Evolutionary conservation across 2,329 filamentous ascomycete genomes (phyloP), one percentile per base, ranked within the genome.

Genomic region (Clarireedia paspali): DNA sequence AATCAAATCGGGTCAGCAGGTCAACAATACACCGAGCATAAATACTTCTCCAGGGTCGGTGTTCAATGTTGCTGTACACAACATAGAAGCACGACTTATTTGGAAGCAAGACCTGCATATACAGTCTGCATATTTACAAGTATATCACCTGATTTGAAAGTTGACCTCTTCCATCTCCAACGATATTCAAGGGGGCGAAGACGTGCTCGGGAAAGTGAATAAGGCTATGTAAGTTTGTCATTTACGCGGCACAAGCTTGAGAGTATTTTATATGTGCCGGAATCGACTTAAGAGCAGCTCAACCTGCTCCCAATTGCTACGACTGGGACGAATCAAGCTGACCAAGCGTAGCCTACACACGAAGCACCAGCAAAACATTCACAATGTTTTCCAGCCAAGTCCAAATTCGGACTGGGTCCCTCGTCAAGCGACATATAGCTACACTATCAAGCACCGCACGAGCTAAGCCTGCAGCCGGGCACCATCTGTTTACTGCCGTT

Each of bases 101-200:
- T 38, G 47, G 47, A 47, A 55, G 53, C 47, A 39, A 55, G 47
- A 50, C 53, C 39, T 55, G 47, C 53, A 55, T 55, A 50, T 50
- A 42, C 26, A 40, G 27, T 34, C 46, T 36, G 26, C 38, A 55
- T 24, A 27, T 20, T 27, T 44, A 24, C n/a, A 14, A 50, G 39
- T 48, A 49, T 14, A 47, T 55, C 53, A 55, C 53, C 53, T 55
- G 53, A 55, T 50, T n/a, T 55, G 36, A 27, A 20, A 50, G 40
- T 50, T 48, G 47, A 47, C 7, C 9, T 24, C 24, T 26, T 47
- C 23, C 44, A 47, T 26, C 26, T 47, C 14, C 23, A 47, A 27
- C 44, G 26, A 47, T 26, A 26, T 47, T 27, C 44, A 14, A 26
- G 54, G 38, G 47, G 38, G 26, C 46, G 23, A 14, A 27, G 46